Percentiles rank a stretch among this genome's conserved stretches.
phyloP scores from a whole-genome alignment of 1,139 yeast genomes.

The Candida pseudoviswanathii region DNA sequence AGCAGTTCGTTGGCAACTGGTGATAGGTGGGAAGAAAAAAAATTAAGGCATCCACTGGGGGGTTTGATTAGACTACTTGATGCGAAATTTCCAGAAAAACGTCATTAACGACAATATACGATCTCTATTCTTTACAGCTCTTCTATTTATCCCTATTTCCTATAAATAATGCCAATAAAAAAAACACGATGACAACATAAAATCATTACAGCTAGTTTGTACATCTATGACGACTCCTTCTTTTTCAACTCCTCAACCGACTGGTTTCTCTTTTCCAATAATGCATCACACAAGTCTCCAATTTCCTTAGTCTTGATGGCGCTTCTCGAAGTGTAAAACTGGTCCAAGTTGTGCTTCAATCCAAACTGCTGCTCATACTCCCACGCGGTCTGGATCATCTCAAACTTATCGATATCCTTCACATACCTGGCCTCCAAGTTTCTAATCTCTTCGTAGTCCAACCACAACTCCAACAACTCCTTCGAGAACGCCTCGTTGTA shows the following conservation, averaged over 20 bases:
- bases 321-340: conserved; percentile 65
- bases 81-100: conserved; percentile 1
- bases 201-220: neutral
- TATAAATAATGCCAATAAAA: neutral
- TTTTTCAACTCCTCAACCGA: conserved; percentile 14
- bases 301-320: conserved; percentile 76
- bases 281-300: conserved; percentile 66
- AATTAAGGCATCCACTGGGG: neutral
- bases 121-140: neutral
- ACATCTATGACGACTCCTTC: neutral
- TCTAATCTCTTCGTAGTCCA: conserved; percentile 86
- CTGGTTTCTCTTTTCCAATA: conserved; percentile 56
- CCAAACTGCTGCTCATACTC: conserved; percentile 78
- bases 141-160: neutral
- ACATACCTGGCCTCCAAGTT: conserved; percentile 85
- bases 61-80: neutral
- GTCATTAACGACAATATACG: neutral
- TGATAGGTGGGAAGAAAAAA: neutral
- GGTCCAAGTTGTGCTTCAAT: conserved; percentile 57
- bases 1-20: neutral
- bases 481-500: conserved; percentile 65
- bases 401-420: conserved; percentile 93
- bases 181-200: neutral
- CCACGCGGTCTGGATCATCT: conserved; percentile 85
- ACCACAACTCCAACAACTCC: conserved; percentile 77